phyloP scores from a whole-genome alignment of 2,329 filamentous ascomycete species.

The Monilinia aucupariae region DNA sequence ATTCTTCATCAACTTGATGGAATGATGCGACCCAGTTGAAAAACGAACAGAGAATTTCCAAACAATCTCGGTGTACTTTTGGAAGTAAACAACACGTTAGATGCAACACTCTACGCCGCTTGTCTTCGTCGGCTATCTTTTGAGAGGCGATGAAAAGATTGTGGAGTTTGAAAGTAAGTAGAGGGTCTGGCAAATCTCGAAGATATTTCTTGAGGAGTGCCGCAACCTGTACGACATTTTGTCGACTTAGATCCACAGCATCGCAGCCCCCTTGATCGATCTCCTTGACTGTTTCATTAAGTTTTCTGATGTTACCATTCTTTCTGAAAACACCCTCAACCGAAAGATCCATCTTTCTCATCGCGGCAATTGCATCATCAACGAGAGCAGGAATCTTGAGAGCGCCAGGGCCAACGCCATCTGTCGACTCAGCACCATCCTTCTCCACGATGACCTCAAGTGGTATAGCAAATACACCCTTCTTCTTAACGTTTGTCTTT shows the following conservation, averaged over 20 bases:
- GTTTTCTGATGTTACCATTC: constrained; percentile 95
- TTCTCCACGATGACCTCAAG: constrained; percentile 85
- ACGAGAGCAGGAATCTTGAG: constrained; percentile 88
- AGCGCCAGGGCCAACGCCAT: constrained; percentile 87
- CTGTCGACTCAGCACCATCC: constrained; percentile 94
- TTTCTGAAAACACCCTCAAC: constrained; percentile 98
- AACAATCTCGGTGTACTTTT: constrained; percentile 84
- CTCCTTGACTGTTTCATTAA: constrained; percentile 77
- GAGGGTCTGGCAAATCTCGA: constrained; percentile 85
- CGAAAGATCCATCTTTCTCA: constrained; percentile 98
- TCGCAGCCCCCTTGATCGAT: constrained; percentile 85
- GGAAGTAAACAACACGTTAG: constrained; percentile 87
- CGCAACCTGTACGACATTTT: constrained; percentile 89
- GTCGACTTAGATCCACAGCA: constrained; percentile 76
- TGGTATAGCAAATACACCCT: constrained; percentile 86
- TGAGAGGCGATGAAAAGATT: constrained; percentile 84
- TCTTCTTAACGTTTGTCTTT: constrained; percentile 74
- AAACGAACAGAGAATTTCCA: constrained; percentile 94
- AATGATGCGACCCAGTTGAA: constrained; percentile 97
- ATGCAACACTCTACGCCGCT: constrained; percentile 79
- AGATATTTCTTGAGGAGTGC: constrained; percentile 93
- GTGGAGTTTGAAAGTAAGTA: constrained; percentile 93
- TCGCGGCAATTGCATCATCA: constrained; percentile 89
- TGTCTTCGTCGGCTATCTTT: constrained; percentile 77
- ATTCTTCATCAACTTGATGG: constrained; percentile 93